Base-by-base conservation (phyloP, 192 early-diverging fungal species). In the Umbelopsis ramanniana region DNA sequence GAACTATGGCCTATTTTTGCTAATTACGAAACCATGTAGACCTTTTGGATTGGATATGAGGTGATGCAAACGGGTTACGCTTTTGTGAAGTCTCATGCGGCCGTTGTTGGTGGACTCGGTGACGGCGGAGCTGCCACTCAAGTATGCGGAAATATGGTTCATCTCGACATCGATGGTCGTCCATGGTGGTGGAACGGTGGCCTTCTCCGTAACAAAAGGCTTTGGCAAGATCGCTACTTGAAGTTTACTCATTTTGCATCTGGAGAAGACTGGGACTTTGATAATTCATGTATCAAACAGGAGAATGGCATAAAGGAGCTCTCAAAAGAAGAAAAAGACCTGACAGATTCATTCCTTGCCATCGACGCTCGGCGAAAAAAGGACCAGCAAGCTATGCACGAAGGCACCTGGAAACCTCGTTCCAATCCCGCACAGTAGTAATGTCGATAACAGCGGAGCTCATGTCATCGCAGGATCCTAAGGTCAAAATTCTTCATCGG, bases 1-100 rank as follows among this genome's bases (percentile, higher is more conserved):
- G 40, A 43, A 43, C 40, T 43, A 11, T 12, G 11, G 40, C 40
- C 11, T 4, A 7, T 1, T 43, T 43, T 43, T 37, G 26, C 15
- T 37, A 17, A 72, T 47, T 72, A 40, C 19, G 23, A 33, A 26
- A 19, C 3, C 3, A 35, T 6, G 35, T 46, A 79, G 52, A 83
- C 88, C 4, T 89, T 86, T 43, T 89, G 88, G 88, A 53, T 85
- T 26, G 86, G 84, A 8, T 81, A 70, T 43, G 88, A 89, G 71
- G 73, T 84, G 52, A 66, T 77, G 24, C 78, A 84, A 22, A 70
- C 78, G 24, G 80, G 81, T 5, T 81, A 82, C 29, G 40, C 70
- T 35, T 82, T 82, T 47, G 60, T 75, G 12, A 72, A 73, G 29
- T 74, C 75, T 0, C 75, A 52, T 68, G 79, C 79, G 10, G 80